Conservation (phyloP, 2,329 filamentous ascomycete genomes). For the Pseudopyricularia javanii region DNA sequence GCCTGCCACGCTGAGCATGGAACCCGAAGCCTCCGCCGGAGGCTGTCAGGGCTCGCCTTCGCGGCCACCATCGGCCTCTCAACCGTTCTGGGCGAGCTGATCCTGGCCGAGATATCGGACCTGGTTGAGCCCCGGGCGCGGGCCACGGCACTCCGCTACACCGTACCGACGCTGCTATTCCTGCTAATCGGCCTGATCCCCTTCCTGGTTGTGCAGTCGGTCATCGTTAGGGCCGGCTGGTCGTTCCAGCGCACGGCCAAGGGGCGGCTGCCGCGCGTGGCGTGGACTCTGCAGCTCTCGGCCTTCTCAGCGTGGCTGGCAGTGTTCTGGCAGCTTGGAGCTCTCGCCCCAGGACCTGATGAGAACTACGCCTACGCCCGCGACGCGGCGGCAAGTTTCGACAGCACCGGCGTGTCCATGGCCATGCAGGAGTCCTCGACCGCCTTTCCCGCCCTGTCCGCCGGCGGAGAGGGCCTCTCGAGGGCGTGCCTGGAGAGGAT, state of each 20-base stretch:
- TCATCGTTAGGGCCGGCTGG: conserved; percentile 46
- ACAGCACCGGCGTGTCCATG: conserved; percentile 18
- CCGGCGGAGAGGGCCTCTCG: conserved; percentile 22
- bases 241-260: conserved; percentile 46
- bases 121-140: conserved; percentile 57
- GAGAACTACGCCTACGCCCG: conserved; percentile 11
- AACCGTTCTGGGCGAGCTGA: conserved; percentile 65
- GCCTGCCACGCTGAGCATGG: conserved; percentile 48
- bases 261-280: conserved; percentile 42
- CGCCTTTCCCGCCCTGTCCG: not conserved
- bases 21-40: conserved; percentile 34
- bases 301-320: conserved; percentile 59
- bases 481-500: conserved; percentile 54
- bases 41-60: conserved; percentile 53
- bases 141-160: conserved; percentile 53
- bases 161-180: conserved; percentile 58
- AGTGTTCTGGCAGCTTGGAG: conserved; percentile 65
- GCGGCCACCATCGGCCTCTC: conserved; percentile 66
- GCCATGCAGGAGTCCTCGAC: conserved; percentile 8
- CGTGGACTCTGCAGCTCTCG: conserved; percentile 50
- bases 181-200: conserved; percentile 66
- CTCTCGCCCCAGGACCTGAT: conserved; percentile 30
- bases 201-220: conserved; percentile 62
- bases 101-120: conserved; percentile 75
- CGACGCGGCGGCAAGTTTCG: conserved; percentile 14